Base-by-base conservation (phyloP, 2,329 filamentous ascomycete species). In the Tetracladium maxilliforme region DNA sequence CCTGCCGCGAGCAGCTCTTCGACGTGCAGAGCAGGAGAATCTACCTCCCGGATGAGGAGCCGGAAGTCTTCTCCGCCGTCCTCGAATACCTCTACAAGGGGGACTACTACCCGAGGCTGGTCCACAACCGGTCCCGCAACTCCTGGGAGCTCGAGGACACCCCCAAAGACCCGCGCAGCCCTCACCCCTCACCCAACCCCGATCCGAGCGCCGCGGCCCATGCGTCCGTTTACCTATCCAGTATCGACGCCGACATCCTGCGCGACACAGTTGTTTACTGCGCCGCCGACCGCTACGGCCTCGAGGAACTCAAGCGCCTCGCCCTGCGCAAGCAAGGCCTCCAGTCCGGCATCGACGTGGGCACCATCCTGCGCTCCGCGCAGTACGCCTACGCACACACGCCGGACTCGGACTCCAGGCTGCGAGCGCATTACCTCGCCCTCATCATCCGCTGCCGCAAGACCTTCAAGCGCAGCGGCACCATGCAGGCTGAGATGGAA, bases 401-500 rank as follows among this genome's bases (percentile, higher is more conserved):
- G 45, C 84, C 86, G 40, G 82, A 93, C 61, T 78, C 74, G 43
- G 86, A 95, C 61, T 87, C 79, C 48, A 72, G 77, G 45, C 74
- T 95, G 54, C 84, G 86, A 61, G 86, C 86, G 63, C 84, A 93
- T 63, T 94, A 93, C 65, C 75, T 95, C 52, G 83, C 86, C 51
- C 71, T 94, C 56, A 92, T 94, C 56, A 93, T 94, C 64, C 78
- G 86, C 62, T 87, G 81, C 67, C 82, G 87, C 54, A 84, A 84
- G 64, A 93, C 83, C 46, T 94, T 95, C 57, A 94, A 93, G 76
- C 75, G 80, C 58, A 93, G 84, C 62, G 86, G 86, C 57, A 94
- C 86, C 55, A 92, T 94, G 84, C 86, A 94, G 69, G 77, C 80
- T 61, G 86, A 94, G 64, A 94, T 95, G 86, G 82, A 93, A 64